Evolutionary conservation across 2,329 filamentous ascomycete species (phyloP).

Genomic region (Emergomyces orientalis): DNA sequence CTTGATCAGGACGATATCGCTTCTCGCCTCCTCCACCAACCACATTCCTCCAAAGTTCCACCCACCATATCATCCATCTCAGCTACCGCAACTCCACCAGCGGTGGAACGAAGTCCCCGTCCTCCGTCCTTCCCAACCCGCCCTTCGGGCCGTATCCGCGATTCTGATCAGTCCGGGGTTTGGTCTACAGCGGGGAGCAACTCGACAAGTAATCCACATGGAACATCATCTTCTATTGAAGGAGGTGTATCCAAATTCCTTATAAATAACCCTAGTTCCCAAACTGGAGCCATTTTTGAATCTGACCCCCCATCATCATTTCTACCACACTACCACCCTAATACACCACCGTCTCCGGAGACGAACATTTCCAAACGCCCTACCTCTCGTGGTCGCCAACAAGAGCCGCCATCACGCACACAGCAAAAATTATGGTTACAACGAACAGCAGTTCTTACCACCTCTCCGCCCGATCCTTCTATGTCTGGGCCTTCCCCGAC

Average conservation of each 20-base stretch:
- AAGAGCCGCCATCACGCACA: conserved; percentile 37
- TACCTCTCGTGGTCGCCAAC: conserved; percentile 27
- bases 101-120: conserved; percentile 28
- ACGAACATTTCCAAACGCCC: conserved; percentile 23
- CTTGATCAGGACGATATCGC: conserved; percentile 31
- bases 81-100: conserved; percentile 34
- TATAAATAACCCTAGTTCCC: conserved; percentile 25
- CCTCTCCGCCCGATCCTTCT: conserved; percentile 34
- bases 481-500: conserved; percentile 24
- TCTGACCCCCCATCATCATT: conserved; percentile 40
- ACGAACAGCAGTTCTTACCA: conserved; percentile 36
- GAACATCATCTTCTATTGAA: conserved; percentile 40
- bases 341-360: conserved; percentile 37
- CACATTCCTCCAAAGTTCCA: conserved; percentile 36
- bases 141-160: conserved; percentile 25
- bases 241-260: conserved; percentile 41
- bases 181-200: conserved; percentile 22
- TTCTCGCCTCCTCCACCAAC: conserved; percentile 30
- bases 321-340: conserved; percentile 40
- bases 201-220: conserved; percentile 27
- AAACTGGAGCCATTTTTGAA: conserved; percentile 28
- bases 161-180: conserved; percentile 22
- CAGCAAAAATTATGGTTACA: conserved; percentile 43
- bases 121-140: conserved; percentile 31
- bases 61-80: conserved; percentile 42